phyloP scores from a whole-genome alignment of 83 land plant species.

The Picea abies region DNA sequence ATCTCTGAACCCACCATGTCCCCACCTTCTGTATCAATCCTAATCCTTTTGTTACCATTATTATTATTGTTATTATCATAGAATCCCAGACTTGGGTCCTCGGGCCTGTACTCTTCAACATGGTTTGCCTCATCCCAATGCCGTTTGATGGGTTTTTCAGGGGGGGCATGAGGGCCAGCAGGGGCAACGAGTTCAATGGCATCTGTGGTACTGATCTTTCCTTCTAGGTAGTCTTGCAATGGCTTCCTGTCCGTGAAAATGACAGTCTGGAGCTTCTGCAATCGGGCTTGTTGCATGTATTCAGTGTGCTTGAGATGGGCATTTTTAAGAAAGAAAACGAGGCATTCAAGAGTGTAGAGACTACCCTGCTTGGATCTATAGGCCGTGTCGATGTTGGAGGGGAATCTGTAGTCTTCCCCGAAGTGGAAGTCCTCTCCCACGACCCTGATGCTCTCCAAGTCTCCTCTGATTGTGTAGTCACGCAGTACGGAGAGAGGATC shows the following conservation, averaged over 20 bases:
- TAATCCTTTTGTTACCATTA: constrained; percentile 11
- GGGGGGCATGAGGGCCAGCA: constrained; percentile 19
- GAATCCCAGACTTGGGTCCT: constrained; percentile 21
- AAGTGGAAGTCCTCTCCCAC: constrained; percentile 47
- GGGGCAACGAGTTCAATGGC: constrained; percentile 57
- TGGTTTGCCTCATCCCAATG: constrained; percentile 20
- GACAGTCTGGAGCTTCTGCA: constrained; percentile 44
- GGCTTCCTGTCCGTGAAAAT: constrained; percentile 55
- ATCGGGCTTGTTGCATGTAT: constrained; percentile 64
- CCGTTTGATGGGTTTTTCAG: too few species aligned
- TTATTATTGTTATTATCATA: neutral
- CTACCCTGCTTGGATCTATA: constrained; percentile 60
- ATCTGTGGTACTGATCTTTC: constrained; percentile 42
- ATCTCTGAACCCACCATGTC: neutral
- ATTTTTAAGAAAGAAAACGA: constrained; percentile 53
- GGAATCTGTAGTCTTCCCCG: constrained; percentile 54
- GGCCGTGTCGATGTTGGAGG: constrained; percentile 48
- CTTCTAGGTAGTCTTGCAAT: constrained; percentile 46
- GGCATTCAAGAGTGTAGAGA: constrained; percentile 52
- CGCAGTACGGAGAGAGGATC: constrained; percentile 56
- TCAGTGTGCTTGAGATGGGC: constrained; percentile 50
- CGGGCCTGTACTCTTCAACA: constrained; percentile 33
- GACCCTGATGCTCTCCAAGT: constrained; percentile 43
- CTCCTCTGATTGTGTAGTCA: constrained; percentile 46
- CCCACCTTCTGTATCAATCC: constrained; percentile 15